Evolutionary conservation across 495 filamentous ascomycete genomes (phyloP).

Genomic region (Aspergillus nidulans): DNA sequence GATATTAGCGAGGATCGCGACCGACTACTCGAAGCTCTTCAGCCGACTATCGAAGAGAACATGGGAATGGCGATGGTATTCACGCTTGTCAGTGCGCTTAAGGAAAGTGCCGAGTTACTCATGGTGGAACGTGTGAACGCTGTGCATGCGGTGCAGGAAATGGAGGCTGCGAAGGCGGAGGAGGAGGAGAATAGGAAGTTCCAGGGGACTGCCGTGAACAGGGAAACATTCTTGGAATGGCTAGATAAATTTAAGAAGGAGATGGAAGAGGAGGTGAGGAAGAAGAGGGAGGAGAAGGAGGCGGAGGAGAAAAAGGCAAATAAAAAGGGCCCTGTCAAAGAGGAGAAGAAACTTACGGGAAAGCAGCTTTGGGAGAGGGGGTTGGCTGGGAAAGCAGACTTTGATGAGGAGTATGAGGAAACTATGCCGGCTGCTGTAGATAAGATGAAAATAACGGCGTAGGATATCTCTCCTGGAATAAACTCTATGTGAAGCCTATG

Average conservation of each 20-base stretch:
- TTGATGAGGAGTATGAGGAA: conserved; percentile 63
- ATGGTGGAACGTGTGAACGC: conserved; percentile 64
- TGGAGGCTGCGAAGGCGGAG: conserved; percentile 65
- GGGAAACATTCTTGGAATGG: conserved; percentile 82
- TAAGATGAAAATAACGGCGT: conserved; percentile 62
- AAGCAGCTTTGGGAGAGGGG: conserved; percentile 82
- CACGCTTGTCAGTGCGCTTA: conserved; percentile 77
- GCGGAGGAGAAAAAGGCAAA: conserved; percentile 69
- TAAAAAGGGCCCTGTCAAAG: conserved; percentile 48
- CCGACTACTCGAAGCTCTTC: conserved; percentile 61
- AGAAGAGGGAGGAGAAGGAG: conserved; percentile 64
- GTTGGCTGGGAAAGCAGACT: conserved; percentile 66
- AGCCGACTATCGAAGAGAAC: conserved; percentile 76
- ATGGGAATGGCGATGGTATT: conserved; percentile 99
- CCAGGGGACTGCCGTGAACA: conserved; percentile 80
- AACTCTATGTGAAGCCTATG: too few species aligned
- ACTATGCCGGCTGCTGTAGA: conserved; percentile 54
- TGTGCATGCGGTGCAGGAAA: conserved; percentile 57
- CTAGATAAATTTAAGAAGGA: conserved; percentile 71
- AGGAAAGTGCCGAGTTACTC: conserved; percentile 80
- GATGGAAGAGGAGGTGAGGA: conserved; percentile 63
- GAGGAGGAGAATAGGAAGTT: conserved; percentile 96
- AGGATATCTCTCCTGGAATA: conserved; percentile 18
- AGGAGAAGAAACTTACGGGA: conserved; percentile 69
- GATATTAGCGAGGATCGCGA: conserved; percentile 65